Evolutionary conservation across 2,329 filamentous ascomycete genomes (phyloP), one percentile per base, ranked within the genome.

Genomic region (Colletotrichum theobromicola): DNA sequence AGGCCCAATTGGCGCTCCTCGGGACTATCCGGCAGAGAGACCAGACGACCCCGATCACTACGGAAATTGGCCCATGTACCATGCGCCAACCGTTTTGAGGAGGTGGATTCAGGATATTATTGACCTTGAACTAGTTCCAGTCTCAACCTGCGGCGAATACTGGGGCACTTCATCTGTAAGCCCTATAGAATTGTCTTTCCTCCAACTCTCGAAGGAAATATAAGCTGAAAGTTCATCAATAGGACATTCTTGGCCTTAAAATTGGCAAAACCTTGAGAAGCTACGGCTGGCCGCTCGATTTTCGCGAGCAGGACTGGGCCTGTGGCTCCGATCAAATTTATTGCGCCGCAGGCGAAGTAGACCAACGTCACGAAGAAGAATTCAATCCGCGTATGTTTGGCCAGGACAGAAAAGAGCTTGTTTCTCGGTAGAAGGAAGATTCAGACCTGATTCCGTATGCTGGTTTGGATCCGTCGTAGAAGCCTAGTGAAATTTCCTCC

Each of bases 1-100:
- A 0, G 6, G 8, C 9, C 13, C 30, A 24, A 28, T 34, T 53
- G 55, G 28, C 10, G 28, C 15, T 18, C 46, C 30, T 12, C 64
- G 2, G 8, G 50, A 64, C 46, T 66, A 71, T 30, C 42, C 42
- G 5, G 35, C 62, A n/a, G 69, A 72, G 53, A 60, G 53, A 2
- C 70, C 70, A 2, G 37, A 67, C 28, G 63, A 72, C 63, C 32
- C 35, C 3, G 53, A 35, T 57, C 55, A 72, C 63, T 67, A 72
- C 21, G 55, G 70, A 30, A 72, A 72, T 35, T 72, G 70, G 70
- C 50, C 70, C n/a, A 62, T 65, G 50, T 72, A 67, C n/a, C 57
- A 72, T 42, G 70, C 70, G 30, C 70, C 70, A 1, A 61, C 70
- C 0, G 63, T 72, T 16, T 28, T 72, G 34, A 63, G 57, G 57